Evolutionary conservation across 768 basidiomycete genomes (phyloP), one percentile per base, ranked within the genome.

Genomic region (Vararia minispora): DNA sequence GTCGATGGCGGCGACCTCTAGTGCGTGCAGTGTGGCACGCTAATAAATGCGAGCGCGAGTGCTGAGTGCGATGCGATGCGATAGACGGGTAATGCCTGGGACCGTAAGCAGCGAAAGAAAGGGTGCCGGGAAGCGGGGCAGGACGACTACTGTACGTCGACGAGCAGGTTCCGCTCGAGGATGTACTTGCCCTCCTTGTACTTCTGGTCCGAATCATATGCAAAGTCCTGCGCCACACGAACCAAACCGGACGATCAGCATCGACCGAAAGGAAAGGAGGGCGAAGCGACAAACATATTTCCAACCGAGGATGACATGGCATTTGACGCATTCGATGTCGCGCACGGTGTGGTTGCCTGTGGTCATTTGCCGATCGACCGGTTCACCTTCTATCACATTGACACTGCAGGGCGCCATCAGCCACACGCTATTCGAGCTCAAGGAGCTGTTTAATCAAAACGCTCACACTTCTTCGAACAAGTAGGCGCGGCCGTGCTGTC

Each of bases 121-220:
- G 35, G 29, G 23, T 21, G 30, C 27, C 25, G 26, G 25, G 18
- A 18, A 38, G 39, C 42, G 39, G n/a, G 46, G 39, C 29, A n/a
- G n/a, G 42, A 39, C 24, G 33, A 36, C 60, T 67, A 89, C 65
- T 89, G 82, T 39, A 90, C 86, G 53, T 90, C 86, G 50, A 79
- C 71, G 52, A 89, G 80, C 52, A 89, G 70, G 56, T 85, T 86
- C 53, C 88, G 81, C 63, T 99, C 94, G 46, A 99, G 84, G 57
- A 99, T 98, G 60, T 76, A 95, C 68, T 91, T 91, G 56, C 91
- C 90, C 65, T 99, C 94, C 57, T 99, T 99, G 71, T 98, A 99
- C 60, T 83, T 88, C 72, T 99, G 92, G 6, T 78, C 71, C 9
- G 69, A 55, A 54, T 97, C 92, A 55, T 79, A 95, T 12, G 94